These are phyloP conservation scores for Castanospermum australe DNA, from an alignment of 306 rosid species.

Conservation along the genomic window DNA sequence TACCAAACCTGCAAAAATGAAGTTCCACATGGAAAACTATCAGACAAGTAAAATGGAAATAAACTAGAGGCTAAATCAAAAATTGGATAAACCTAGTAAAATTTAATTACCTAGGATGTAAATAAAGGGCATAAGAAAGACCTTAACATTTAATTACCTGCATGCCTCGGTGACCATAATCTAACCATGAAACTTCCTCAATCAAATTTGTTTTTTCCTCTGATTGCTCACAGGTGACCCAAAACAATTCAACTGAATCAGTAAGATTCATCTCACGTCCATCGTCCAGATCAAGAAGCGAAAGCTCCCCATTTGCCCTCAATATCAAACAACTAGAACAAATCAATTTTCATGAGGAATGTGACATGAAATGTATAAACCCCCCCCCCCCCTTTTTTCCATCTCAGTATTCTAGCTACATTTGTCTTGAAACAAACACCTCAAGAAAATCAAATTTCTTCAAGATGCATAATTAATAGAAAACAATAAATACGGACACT, in stretches of 20 bases:
- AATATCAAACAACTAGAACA: slow-evolving; percentile 82
- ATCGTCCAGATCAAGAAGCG: slow-evolving; percentile 96
- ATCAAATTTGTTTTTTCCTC: slow-evolving; percentile 91
- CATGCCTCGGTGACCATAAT: slow-evolving; percentile 98
- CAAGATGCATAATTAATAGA: not conserved
- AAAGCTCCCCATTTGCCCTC: slow-evolving; percentile 95
- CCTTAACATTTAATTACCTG: slow-evolving; percentile 68
- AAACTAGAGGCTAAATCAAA: slow-evolving; percentile 18
- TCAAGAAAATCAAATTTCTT: slow-evolving; percentile 14
- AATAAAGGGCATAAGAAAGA: slow-evolving; percentile 24
- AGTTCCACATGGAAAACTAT: slow-evolving; percentile 59
- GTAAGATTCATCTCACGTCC: slow-evolving; percentile 94
- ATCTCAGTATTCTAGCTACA: slow-evolving; percentile 5
- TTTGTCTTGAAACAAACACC: not conserved
- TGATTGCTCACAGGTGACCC: slow-evolving; percentile 98
- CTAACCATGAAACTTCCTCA: slow-evolving; percentile 99
- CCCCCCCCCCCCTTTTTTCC: no score
- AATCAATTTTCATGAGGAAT: slow-evolving; percentile 40
- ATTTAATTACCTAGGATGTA: slow-evolving; percentile 8
- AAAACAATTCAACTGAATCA: slow-evolving; percentile 90
- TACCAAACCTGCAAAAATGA: slow-evolving; percentile 95
- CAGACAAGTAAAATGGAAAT: slow-evolving; percentile 44
- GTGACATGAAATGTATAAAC: not conserved
- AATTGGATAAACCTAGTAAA: slow-evolving; percentile 21
- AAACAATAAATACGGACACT: not conserved